These are phyloP conservation scores for Umbelopsis vinacea DNA, from an alignment of 192 early-diverging fungal species.

Conservation along the genomic window DNA sequence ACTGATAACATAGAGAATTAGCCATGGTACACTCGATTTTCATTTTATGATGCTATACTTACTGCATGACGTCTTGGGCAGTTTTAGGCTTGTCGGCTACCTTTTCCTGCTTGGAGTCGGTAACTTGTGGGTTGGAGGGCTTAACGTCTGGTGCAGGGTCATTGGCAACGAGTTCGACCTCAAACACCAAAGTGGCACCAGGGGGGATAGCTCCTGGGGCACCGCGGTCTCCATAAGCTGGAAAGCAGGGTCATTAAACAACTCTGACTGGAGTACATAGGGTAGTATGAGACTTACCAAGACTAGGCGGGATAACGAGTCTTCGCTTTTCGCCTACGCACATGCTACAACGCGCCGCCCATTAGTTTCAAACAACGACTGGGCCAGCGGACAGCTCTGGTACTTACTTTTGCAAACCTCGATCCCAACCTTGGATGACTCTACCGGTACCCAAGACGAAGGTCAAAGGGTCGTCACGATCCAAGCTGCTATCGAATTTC, in stretches of 20 bases:
- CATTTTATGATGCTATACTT: not conserved
- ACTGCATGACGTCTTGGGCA: conserved; percentile 7
- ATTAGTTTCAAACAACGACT: not conserved
- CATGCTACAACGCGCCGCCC: conserved; percentile 52
- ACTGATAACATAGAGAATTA: not conserved
- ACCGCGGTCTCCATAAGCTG: conserved; percentile 80
- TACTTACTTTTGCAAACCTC: conserved; percentile 60
- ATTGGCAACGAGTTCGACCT: conserved; percentile 75
- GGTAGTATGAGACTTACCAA: conserved; percentile 40
- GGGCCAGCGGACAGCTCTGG: not conserved
- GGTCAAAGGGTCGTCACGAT: conserved; percentile 68
- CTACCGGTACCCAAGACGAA: conserved; percentile 71
- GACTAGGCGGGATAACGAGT: conserved; percentile 70
- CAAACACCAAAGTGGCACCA: conserved; percentile 79
- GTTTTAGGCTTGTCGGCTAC: not conserved
- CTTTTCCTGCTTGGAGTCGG: not conserved
- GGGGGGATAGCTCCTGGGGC: conserved; percentile 80
- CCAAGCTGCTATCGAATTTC: conserved; percentile 76
- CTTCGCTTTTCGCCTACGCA: conserved; percentile 81
- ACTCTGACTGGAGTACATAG: not conserved
- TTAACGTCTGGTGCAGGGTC: not conserved
- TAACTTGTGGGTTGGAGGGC: not conserved
- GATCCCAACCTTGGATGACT: conserved; percentile 87
- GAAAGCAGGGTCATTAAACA: conserved; percentile 16
- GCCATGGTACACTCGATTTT: not conserved